Base-by-base conservation (phyloP, 208 protist species). In the Herpetomonas samuelpessoai region DNA sequence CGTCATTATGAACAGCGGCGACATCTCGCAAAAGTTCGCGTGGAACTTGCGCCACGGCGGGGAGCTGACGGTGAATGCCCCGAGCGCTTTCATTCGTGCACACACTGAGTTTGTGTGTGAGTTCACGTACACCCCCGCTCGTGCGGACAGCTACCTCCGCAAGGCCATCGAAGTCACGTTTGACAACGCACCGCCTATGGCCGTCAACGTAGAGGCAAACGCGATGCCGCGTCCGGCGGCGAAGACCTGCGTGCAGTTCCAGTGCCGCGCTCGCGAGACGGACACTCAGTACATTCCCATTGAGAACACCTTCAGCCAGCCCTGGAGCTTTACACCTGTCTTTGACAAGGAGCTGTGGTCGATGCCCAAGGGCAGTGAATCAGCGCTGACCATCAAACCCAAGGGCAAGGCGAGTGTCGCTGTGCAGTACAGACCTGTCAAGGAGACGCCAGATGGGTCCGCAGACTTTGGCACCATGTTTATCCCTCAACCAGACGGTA, bases 1-100 rank as follows among this genome's bases (percentile, higher is more conserved):
- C 38, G 68, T 93, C 29, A 86, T 99, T 38, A 84, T 98, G 66
- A 99, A 99, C 78, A 96, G 86, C 55, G 97, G 97, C 41, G 97
- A 99, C 71, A 82, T 98, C 28, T 79, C 89, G 14, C 88, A 96
- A 59, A 83, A 86, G 49, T 98, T 97, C 71, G 76, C 62, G 54
- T 98, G 95, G 91, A 70, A 87, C 60, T 45, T 25, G n/a, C 22
- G 19, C 38, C 64, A 50, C n/a, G 26, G 49, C 79, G 45, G 69
- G 9, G 88, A 97, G 62, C 89, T 98, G 65, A 77, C 54, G 25
- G 73, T 98, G 16, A 71, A 67, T 0, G 96, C 96, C 4, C 3
- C 61, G 12, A 71, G 86, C 25, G 96, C 94, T 24, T 92, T 89
- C 41, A 62, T 98, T 6, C 81, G 79, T 26, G 68, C 96, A 4